Evolutionary conservation across 2,329 filamentous ascomycete genomes (phyloP).

Genomic region (Aspergillus quadrilineatus): DNA sequence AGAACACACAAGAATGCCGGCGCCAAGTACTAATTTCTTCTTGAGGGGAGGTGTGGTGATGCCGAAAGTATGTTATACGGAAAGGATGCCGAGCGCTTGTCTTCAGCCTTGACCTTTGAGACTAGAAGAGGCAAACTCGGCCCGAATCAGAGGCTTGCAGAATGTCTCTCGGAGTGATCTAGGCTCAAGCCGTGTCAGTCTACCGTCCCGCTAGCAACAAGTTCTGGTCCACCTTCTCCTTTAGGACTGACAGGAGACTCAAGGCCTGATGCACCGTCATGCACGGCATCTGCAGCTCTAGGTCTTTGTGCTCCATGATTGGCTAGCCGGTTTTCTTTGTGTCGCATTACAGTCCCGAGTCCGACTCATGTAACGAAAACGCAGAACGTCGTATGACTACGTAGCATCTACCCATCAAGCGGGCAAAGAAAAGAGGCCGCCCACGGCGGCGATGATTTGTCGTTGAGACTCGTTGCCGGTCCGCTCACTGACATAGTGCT

Average conservation of each 20-base stretch:
- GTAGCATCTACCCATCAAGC: background rate
- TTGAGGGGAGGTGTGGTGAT: background rate
- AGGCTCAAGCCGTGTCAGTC: background rate
- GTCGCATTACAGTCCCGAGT: background rate
- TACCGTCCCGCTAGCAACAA: background rate
- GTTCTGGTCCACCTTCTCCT: slow-evolving; percentile 3
- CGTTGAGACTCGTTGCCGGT: background rate
- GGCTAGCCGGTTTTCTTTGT: background rate
- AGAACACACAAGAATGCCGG: background rate
- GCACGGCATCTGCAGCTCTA: background rate
- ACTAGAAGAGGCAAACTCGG: background rate
- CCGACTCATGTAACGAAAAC: background rate
- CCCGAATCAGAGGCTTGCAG: background rate
- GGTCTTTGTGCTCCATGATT: background rate
- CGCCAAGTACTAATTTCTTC: background rate
- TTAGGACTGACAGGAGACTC: background rate
- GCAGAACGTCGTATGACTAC: background rate
- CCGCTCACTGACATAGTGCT: background rate
- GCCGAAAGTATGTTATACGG: background rate
- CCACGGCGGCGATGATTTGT: background rate
- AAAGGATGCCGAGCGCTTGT: background rate
- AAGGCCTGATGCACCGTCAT: background rate
- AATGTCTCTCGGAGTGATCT: background rate
- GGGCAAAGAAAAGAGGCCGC: background rate
- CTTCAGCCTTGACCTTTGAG: background rate